These are phyloP conservation scores for Leishmania lainsoni DNA, from an alignment of 208 protist genomes.

Conservation along the genomic window DNA sequence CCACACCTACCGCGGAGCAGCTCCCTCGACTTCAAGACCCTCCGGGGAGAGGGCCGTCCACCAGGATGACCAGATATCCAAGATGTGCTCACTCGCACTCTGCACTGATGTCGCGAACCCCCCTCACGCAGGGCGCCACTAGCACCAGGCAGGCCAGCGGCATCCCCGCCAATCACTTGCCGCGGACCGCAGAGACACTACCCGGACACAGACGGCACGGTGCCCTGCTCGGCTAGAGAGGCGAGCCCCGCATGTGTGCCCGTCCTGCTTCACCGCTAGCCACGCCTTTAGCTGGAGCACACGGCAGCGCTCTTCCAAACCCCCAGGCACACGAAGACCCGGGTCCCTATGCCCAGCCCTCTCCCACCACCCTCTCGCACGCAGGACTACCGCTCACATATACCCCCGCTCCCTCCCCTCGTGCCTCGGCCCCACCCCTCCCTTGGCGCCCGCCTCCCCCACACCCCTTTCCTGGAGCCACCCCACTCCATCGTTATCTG, in stretches of 20 bases:
- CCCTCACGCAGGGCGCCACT: not conserved
- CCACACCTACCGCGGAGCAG: conserved; percentile 41
- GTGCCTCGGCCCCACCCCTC: too few relatives aligned
- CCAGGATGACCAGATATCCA: not conserved
- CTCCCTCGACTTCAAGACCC: conserved; percentile 17
- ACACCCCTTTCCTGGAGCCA: not conserved
- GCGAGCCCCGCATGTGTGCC: not conserved
- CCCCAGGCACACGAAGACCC: not conserved
- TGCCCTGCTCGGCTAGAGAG: not conserved
- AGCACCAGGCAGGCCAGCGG: not conserved
- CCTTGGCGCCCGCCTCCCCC: too few relatives aligned
- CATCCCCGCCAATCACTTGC: not conserved
- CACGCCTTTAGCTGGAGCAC: not conserved
- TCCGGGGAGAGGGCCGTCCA: not conserved
- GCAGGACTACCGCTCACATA: not conserved
- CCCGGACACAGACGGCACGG: not conserved
- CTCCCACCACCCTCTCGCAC: not conserved
- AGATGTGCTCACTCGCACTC: not conserved
- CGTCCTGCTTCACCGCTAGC: not conserved
- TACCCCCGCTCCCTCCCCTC: not conserved
- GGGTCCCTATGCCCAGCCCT: not conserved
- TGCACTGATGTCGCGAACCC: not conserved
- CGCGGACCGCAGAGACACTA: not conserved
- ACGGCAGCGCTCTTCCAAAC: not conserved
- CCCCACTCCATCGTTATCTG: not conserved